Base-by-base conservation (phyloP, 208 protist genomes). In the Endotrypanum monterogeii region DNA sequence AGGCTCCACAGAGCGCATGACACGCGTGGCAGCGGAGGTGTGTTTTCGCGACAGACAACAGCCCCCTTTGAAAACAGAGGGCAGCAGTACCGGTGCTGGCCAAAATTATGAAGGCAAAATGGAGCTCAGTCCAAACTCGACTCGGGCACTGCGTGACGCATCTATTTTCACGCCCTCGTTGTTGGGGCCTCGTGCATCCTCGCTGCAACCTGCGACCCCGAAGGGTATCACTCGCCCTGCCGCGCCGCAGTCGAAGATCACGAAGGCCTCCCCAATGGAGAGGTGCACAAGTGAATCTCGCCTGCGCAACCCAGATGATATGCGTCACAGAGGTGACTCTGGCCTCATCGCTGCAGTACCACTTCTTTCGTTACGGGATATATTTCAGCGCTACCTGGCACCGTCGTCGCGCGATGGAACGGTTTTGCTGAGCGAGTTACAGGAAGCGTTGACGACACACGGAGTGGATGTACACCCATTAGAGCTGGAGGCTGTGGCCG, bases 401-500 rank as follows among this genome's bases (percentile, higher is more conserved):
- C 72, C 67, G 30, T 37, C 62, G 30, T 74, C 46, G 57, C 56
- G 37, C 18, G 58, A 73, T 32, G 74, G 71, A n/a, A 65, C 54
- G 1, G 78, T 91, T 56, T 66, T 78, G 57, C 71, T 88, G 37
- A 79, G 71, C n/a, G 73, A 74, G 50, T 55, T 91, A 25, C 78
- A 83, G 58, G 63, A 54, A 30, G 69, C 82, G 0, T 73, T 91
- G 16, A 62, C 63, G 2, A 51, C 41, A 5, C 78, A 79, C 28
- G 78, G 79, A 7, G 62, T 89, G 20, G 74, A 74, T 18, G 67
- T 90, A 11, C 70, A 75, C 25, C 73, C 86, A 25, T 50, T 83
- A 16, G 88, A 92, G 67, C 52, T 93, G n/a, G 85, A 89, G 55
- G 86, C 86, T 12, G 77, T 93, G 46, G 86, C 81, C 39, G 86